Percentiles rank a stretch among this genome's conserved stretches.
phyloP scores from a whole-genome alignment of 345 rosid species.

The Aquilaria malaccensis region DNA sequence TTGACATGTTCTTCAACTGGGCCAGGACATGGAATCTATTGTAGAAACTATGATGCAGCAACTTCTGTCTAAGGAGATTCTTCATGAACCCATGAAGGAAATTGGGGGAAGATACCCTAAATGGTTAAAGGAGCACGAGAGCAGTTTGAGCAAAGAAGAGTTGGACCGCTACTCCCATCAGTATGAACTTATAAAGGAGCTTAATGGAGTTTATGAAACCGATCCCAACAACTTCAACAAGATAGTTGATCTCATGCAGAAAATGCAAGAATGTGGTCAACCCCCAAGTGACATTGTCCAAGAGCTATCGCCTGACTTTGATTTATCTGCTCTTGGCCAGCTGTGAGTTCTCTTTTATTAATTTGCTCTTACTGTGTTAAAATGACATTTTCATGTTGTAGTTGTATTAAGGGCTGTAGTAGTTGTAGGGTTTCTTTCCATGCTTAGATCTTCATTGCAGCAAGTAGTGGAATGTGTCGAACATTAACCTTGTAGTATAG shows the following conservation, averaged over 20 bases:
- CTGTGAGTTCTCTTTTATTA: conserved; percentile 47
- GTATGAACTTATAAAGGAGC: conserved; percentile 65
- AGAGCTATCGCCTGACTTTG: conserved; percentile 87
- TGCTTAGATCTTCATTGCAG: not conserved
- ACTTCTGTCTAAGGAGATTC: conserved; percentile 88
- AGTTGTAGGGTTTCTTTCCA: not conserved
- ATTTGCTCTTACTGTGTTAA: not conserved
- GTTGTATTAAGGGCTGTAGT: not conserved
- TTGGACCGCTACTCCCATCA: conserved; percentile 61
- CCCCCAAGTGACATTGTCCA: conserved; percentile 92
- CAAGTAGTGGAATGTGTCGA: not conserved
- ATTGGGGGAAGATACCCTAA: conserved; percentile 81
- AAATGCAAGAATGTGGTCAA: conserved; percentile 99
- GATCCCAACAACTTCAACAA: conserved; percentile 67
- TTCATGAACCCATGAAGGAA: conserved; percentile 98
- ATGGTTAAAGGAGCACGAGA: conserved; percentile 85
- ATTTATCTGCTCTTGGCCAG: conserved; percentile 67
- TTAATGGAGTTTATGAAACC: conserved; percentile 75
- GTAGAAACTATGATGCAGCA: conserved; percentile 99
- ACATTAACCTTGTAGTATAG: not conserved
- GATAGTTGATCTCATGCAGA: conserved; percentile 93
- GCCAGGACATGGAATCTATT: conserved; percentile 85
- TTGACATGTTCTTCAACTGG: not conserved
- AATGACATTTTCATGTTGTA: not conserved
- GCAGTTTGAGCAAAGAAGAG: conserved; percentile 55